Evolutionary conservation across 768 basidiomycete species (phyloP).

Genomic region (Mycena vitilis): DNA sequence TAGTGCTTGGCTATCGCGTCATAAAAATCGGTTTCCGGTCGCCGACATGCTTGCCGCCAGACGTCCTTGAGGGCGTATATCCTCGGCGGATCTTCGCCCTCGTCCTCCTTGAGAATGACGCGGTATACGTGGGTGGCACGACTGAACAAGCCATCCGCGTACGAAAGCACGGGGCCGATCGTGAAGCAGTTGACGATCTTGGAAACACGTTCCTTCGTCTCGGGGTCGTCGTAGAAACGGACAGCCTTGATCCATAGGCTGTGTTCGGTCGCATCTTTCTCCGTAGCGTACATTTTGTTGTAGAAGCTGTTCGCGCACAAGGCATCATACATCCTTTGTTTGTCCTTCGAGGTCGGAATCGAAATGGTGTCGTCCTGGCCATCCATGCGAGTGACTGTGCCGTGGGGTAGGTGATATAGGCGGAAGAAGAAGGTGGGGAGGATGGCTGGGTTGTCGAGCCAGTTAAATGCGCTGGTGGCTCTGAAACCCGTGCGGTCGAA

Average conservation of each 20-base stretch:
- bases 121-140: slow-evolving; percentile 24
- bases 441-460: neutral
- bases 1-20: slow-evolving; percentile 20
- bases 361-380: slow-evolving; percentile 28
- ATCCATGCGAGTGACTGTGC: neutral
- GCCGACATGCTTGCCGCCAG: slow-evolving; percentile 21
- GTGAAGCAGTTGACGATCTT: slow-evolving; percentile 20
- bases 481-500: slow-evolving; percentile 27
- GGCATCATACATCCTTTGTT: neutral
- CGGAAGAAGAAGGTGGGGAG: slow-evolving; percentile 31
- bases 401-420: slow-evolving; percentile 18
- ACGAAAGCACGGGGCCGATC: neutral
- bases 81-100: neutral
- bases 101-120: slow-evolving; percentile 18
- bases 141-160: slow-evolving; percentile 17
- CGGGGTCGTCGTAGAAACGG: neutral
- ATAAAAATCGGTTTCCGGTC: slow-evolving; percentile 28
- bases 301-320: neutral
- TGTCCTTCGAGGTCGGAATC: neutral
- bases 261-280: neutral
- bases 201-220: neutral
- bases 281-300: neutral
- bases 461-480: slow-evolving; percentile 21
- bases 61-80: slow-evolving; percentile 28
- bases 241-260: slow-evolving; percentile 9